A percentile compares a stretch with the other conserved stretches of the same genome.
These are phyloP conservation scores for Poronia punctata DNA, from an alignment of 495 filamentous ascomycete species.

Conservation along the genomic window DNA sequence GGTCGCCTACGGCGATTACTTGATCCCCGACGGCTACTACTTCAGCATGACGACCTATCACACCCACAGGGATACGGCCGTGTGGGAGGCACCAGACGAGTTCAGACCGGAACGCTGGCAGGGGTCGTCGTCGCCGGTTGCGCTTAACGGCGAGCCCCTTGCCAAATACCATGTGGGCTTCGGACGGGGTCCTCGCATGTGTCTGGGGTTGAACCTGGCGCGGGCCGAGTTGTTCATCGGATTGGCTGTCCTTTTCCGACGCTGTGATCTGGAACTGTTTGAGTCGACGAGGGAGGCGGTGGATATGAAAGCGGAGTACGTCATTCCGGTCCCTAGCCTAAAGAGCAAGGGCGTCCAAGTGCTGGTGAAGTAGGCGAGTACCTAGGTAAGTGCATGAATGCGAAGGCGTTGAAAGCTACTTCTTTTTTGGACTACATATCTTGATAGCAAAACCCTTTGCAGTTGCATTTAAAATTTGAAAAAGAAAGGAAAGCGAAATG, in stretches of 20 bases:
- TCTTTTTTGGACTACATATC: too few species aligned
- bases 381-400: too few species aligned
- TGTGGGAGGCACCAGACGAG: constrained; percentile 30
- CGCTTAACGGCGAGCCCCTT: constrained; percentile 19
- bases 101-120: constrained; percentile 46
- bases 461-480: too few species aligned
- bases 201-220: constrained; percentile 43
- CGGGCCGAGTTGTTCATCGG: constrained; percentile 39
- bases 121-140: constrained; percentile 9
- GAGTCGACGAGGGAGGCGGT: constrained; percentile 29
- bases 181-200: constrained; percentile 36
- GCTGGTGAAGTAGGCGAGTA: constrained; percentile 10
- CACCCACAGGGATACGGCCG: constrained; percentile 32
- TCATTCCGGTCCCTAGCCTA: constrained; percentile 24
- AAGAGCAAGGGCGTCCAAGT: constrained; percentile 27
- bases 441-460: too few species aligned
- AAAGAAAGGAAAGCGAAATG: too few species aligned
- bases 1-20: constrained; percentile 9
- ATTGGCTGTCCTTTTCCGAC: constrained; percentile 36
- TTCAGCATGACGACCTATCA: constrained; percentile 18
- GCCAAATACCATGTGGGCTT: constrained; percentile 38
- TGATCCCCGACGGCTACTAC: constrained; percentile 8
- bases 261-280: constrained; percentile 30
- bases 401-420: too few species aligned
- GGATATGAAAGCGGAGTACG: constrained; percentile 19